Percentiles rank a stretch among this genome's conserved stretches.
These are phyloP conservation scores for Cyclostephanos invisitatus DNA, from an alignment of 108 stramenopile genomes.

Conservation along the genomic window DNA sequence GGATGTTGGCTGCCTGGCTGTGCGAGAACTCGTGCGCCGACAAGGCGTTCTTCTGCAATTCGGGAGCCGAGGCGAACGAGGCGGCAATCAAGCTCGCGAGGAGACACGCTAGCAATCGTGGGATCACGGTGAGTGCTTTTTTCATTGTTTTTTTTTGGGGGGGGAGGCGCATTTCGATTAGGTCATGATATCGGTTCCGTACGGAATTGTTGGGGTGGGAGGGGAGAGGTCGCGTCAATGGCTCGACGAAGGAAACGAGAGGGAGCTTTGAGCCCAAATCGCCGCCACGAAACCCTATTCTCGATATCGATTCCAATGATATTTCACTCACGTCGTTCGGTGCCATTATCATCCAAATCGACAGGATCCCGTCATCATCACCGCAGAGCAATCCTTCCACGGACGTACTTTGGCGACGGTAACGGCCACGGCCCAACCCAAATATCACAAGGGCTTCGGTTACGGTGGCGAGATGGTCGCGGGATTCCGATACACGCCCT, in stretches of 20 bases:
- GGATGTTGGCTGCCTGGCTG: slow-evolving; percentile 91
- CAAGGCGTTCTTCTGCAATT: slow-evolving; percentile 98
- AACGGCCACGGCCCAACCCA: slow-evolving; percentile 95
- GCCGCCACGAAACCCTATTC: too few species aligned
- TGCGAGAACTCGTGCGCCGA: slow-evolving; percentile 87
- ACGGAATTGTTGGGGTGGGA: too few species aligned
- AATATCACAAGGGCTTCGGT: slow-evolving; percentile 93
- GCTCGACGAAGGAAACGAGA: too few species aligned
- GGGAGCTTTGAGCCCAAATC: too few species aligned
- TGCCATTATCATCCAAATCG: neutral
- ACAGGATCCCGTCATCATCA: slow-evolving; percentile 91
- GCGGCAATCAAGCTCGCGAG: slow-evolving; percentile 95
- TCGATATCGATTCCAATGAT: too few species aligned
- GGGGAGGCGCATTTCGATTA: too few species aligned
- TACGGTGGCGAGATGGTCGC: slow-evolving; percentile 86
- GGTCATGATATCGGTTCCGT: too few species aligned
- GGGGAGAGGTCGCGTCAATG: too few species aligned
- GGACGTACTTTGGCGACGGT: slow-evolving; percentile 95
- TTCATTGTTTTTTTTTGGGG: too few species aligned
- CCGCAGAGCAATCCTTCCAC: slow-evolving; percentile 92
- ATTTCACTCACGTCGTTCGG: neutral
- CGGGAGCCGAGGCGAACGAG: slow-evolving; percentile 97
- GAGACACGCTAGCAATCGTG: slow-evolving; percentile 78
- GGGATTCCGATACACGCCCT: slow-evolving; percentile 88
- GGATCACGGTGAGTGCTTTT: slow-evolving; percentile 65